Base-by-base conservation (phyloP, 1,284 basidiomycete genomes). In the Peniophora sp. region DNA sequence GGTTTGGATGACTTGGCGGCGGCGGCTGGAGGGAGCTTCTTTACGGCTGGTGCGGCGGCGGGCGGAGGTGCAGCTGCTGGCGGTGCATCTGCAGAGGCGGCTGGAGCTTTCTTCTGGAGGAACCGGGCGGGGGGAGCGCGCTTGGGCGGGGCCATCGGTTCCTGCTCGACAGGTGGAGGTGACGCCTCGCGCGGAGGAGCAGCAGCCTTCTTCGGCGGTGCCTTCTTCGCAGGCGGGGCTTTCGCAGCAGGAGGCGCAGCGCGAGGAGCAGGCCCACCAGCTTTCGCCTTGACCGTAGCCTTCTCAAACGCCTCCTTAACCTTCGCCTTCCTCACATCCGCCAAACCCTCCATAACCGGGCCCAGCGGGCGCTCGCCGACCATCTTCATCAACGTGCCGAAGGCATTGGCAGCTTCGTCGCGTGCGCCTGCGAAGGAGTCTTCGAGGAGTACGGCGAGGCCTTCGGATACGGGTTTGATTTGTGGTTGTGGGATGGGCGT, bases 301-400 rank as follows among this genome's bases (percentile, higher is more conserved):
- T 87, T 91, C 57, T 89, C 92, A 59, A 82, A 93, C 9, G 91
- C 91, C 62, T 98, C 97, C 68, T 91, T 95, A 51, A 99, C 90
- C 68, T 99, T 99, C 3, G 73, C 78, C 68, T 94, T 96, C 57
- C 95, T 79, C 36, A 97, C 76, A 60, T 98, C 95, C 32, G 92
- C 85, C 49, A 99, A 73, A 23, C 78, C 73, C 55, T 98, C 96
- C 72, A 98, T 80, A 34, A 91, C 76, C 0, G 90, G 88, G 64
- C 89, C 93, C 55, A 99, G 79, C 11, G 90, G 85, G 24, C 97
- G 76, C 66, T 99, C 96, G 22, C 97, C 97, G 12, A 99, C 82
- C 75, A 99, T 94, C 74, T 93, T 97, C 91, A 97, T 96, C 57
- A 99, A 71, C 0, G 86, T 89, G 9, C 96, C 97, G 27, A 99